Conservation (phyloP, 2,329 filamentous ascomycete genomes). For the Fusarium sp. region DNA sequence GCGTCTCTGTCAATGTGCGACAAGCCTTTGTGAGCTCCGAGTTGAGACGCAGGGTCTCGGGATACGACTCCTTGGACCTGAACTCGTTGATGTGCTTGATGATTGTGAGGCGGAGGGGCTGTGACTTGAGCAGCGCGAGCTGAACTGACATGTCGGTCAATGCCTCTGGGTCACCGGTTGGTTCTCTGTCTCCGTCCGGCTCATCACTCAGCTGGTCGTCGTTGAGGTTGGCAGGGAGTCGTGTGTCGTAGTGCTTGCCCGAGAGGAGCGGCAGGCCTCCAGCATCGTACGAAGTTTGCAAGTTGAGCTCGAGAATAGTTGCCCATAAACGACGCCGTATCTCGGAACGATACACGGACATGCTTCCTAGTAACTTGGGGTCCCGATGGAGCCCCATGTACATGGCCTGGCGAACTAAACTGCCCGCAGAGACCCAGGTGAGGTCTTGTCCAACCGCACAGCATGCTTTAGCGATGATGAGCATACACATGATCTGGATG, state of each 20-base stretch:
- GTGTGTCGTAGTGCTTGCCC: constrained; percentile 65
- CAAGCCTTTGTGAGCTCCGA: constrained; percentile 60
- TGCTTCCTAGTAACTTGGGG: constrained; percentile 64
- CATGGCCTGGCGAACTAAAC: constrained; percentile 68
- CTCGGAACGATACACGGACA: constrained; percentile 65
- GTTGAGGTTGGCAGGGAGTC: constrained; percentile 65
- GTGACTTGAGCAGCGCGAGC: constrained; percentile 61
- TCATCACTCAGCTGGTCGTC: constrained; percentile 65
- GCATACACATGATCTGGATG: constrained; percentile 68
- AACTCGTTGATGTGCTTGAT: constrained; percentile 65
- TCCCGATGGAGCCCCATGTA: constrained; percentile 73
- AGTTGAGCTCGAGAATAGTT: constrained; percentile 68
- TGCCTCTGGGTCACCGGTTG: constrained; percentile 19
- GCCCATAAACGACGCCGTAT: constrained; percentile 71
- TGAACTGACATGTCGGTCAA: constrained; percentile 66
- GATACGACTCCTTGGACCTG: constrained; percentile 60
- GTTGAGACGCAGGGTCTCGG: constrained; percentile 64
- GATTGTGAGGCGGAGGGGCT: constrained; percentile 61
- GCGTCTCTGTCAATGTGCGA: constrained; percentile 51
- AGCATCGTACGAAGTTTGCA: constrained; percentile 66
- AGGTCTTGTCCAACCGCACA: constrained; percentile 66
- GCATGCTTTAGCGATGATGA: constrained; percentile 65
- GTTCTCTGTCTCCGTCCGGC: constrained; percentile 43
- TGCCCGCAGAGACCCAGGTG: constrained; percentile 67
- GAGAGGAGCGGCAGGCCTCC: constrained; percentile 67